Evolutionary conservation across 768 basidiomycete genomes (phyloP).

Genomic region (Gelatoporia subvermispora): DNA sequence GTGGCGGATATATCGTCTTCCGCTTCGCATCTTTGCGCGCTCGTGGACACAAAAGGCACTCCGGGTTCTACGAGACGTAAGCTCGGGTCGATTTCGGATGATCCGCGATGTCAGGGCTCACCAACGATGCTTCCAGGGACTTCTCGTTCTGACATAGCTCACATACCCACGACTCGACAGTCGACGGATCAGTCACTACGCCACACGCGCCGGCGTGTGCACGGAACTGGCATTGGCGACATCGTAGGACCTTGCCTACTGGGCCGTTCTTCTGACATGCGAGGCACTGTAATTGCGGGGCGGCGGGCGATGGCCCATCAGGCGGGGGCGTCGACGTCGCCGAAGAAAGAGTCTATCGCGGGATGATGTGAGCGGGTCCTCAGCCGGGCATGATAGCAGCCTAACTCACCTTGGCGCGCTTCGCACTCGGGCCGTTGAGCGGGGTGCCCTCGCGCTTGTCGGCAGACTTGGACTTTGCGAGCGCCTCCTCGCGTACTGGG

Average conservation of each 20-base stretch:
- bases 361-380: neutral
- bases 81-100: neutral
- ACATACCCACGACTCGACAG: constrained; percentile 76
- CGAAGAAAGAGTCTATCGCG: constrained; percentile 30
- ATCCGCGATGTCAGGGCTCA: constrained; percentile 32
- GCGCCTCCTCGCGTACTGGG: constrained; percentile 61
- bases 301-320: constrained; percentile 31
- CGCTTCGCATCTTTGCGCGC: constrained; percentile 45
- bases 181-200: constrained; percentile 55
- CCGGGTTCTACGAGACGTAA: constrained; percentile 51
- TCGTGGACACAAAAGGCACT: constrained; percentile 82
- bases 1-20: constrained; percentile 40
- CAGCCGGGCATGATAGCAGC: neutral
- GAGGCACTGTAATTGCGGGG: constrained; percentile 66
- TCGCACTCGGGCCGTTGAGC: constrained; percentile 44
- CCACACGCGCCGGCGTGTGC: constrained; percentile 79
- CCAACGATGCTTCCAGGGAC: constrained; percentile 75
- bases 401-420: constrained; percentile 56
- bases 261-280: constrained; percentile 75
- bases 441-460: constrained; percentile 64
- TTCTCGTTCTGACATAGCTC: constrained; percentile 86
- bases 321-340: constrained; percentile 66
- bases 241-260: constrained; percentile 72
- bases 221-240: constrained; percentile 72
- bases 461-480: constrained; percentile 28